phyloP scores from a whole-genome alignment of 1,284 basidiomycete species.

The Trametes pubescens region DNA sequence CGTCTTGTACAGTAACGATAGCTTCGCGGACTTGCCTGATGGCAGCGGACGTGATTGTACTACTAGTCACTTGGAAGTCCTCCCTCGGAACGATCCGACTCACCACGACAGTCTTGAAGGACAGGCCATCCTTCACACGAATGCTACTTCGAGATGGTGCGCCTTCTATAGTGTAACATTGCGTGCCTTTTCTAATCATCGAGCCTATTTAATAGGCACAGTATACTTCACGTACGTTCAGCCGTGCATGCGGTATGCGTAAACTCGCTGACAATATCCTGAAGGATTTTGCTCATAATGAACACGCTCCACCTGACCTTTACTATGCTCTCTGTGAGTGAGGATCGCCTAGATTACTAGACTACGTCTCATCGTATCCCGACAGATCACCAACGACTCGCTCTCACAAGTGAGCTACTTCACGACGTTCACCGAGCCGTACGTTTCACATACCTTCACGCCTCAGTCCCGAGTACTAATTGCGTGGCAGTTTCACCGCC shows the following conservation, averaged over 20 bases:
- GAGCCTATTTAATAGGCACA: constrained; percentile 1
- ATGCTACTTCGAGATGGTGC: constrained; percentile 11
- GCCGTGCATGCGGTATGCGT: too few relatives aligned
- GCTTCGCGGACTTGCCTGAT: constrained; percentile 17
- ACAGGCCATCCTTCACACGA: constrained; percentile 7
- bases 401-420: constrained; percentile 20
- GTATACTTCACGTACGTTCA: constrained; percentile 10
- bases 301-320: constrained; percentile 16
- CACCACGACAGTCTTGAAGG: neutral
- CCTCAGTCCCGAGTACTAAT: neutral
- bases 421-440: constrained; percentile 22
- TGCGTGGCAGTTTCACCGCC: constrained; percentile 5
- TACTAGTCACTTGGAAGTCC: constrained; percentile 16
- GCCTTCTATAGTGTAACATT: neutral
- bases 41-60: constrained; percentile 13
- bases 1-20: constrained; percentile 7
- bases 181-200: neutral
- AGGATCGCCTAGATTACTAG: neutral
- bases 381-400: constrained; percentile 12
- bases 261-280: neutral
- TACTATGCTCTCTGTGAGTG: constrained; percentile 14
- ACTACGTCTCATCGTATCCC: neutral
- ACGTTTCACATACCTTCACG: neutral
- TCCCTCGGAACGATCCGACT: constrained; percentile 9
- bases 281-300: constrained; percentile 5